Percentiles rank a stretch among this genome's conserved stretches.
Conservation (phyloP, 495 filamentous ascomycete species). For the Pyrenula massariospora region DNA sequence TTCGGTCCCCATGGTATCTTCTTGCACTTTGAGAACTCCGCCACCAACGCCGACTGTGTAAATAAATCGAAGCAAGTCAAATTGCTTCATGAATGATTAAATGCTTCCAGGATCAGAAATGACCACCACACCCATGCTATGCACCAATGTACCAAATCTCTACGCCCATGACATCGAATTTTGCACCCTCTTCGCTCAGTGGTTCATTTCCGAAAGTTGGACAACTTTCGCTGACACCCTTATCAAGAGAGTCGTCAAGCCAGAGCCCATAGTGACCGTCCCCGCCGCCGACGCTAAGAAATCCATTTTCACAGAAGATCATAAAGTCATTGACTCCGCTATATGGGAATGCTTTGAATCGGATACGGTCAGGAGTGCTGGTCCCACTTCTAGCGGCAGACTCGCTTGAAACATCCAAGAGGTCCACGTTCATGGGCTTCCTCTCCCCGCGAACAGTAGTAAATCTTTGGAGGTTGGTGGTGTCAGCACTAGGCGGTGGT, state of each 20-base stretch:
- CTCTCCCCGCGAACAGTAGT: conserved; percentile 46
- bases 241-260: conserved; percentile 81
- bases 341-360: conserved; percentile 96
- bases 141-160: conserved; percentile 77
- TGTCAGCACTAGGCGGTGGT: conserved; percentile 66
- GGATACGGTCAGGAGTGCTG: conserved; percentile 51
- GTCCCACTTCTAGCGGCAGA: conserved; percentile 17
- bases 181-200: conserved; percentile 85
- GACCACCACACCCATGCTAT: no score
- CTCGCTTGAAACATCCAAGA: background rate
- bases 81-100: no score
- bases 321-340: conserved; percentile 93
- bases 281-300: conserved; percentile 76
- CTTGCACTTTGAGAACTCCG: no score
- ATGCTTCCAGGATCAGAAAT: no score
- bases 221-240: conserved; percentile 67
- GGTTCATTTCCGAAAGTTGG: conserved; percentile 93
- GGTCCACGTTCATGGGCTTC: conserved; percentile 1
- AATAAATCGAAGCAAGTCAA: no score
- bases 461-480: conserved; percentile 54
- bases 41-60: no score
- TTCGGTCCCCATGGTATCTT: no score
- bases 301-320: conserved; percentile 84
- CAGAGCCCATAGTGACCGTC: conserved; percentile 90
- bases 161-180: conserved; percentile 84